A percentile compares a stretch with the other conserved stretches of the same genome.
Evolutionary conservation across 163 green algal genomes (phyloP).

Genomic region (Scenedesmus sp.): DNA sequence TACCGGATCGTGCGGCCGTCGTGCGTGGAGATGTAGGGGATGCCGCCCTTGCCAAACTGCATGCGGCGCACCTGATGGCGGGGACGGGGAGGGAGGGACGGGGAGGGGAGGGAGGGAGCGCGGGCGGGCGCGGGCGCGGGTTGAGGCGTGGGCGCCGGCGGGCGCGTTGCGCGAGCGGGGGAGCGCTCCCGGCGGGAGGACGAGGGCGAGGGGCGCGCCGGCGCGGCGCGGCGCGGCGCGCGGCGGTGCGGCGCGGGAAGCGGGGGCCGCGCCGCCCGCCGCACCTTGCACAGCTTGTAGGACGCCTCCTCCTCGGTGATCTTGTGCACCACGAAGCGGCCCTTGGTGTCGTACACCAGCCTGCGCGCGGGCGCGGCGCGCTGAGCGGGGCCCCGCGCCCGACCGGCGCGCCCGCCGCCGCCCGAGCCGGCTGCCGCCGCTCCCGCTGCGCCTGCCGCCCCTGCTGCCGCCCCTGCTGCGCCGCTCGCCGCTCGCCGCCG

Average conservation of each 20-base stretch:
- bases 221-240: too few relatives aligned
- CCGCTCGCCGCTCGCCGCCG: background rate
- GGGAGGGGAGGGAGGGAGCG: too few relatives aligned
- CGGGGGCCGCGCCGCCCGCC: background rate
- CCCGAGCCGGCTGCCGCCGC: too few relatives aligned
- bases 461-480: background rate
- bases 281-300: conserved; percentile 99
- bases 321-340: conserved; percentile 97
- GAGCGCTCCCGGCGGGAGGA: too few relatives aligned
- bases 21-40: conserved; percentile 95
- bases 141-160: too few relatives aligned
- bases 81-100: too few relatives aligned
- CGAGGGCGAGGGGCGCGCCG: too few relatives aligned
- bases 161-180: too few relatives aligned
- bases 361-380: background rate
- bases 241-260: too few relatives aligned
- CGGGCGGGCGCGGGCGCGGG: too few relatives aligned
- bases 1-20: conserved; percentile 99
- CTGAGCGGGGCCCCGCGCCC: background rate
- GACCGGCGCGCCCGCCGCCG: too few relatives aligned
- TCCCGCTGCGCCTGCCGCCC: background rate
- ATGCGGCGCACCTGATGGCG: conserved; percentile 43
- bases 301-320: conserved; percentile 94
- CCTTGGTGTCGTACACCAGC: conserved; percentile 98
- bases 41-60: conserved; percentile 90